A percentile compares a stretch with the other conserved stretches of the same genome.
These are phyloP conservation scores for Rhynchospora breviuscula DNA, from an alignment of 176 grass and related monocot genomes.

Conservation along the genomic window DNA sequence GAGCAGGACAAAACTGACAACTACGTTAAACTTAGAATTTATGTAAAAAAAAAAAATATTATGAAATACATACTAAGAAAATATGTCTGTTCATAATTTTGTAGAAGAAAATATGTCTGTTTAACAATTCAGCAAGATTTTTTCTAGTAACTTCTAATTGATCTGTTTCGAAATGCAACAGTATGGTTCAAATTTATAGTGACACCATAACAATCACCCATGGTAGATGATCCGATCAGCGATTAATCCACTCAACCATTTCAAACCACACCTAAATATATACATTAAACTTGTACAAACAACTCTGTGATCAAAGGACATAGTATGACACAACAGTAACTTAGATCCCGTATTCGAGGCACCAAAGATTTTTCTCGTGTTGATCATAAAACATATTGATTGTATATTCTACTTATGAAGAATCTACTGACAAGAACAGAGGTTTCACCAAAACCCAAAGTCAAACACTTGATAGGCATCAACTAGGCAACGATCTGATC, in stretches of 20 bases:
- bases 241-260: background rate
- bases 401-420: background rate
- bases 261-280: background rate
- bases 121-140: background rate
- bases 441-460: background rate
- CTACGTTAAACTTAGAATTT: background rate
- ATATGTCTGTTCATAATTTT: background rate
- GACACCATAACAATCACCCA: background rate
- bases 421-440: background rate
- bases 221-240: background rate
- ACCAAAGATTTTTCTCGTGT: background rate
- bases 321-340: background rate
- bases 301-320: background rate
- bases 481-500: background rate
- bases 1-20: background rate
- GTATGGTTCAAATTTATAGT: background rate
- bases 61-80: background rate
- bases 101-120: background rate
- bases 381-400: background rate
- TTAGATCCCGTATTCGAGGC: background rate
- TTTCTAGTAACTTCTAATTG: background rate
- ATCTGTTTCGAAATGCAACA: background rate
- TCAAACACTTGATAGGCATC: constrained; percentile 23
- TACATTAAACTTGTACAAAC: background rate
- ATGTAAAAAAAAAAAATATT: background rate